phyloP scores from a whole-genome alignment of 2,329 filamentous ascomycete genomes.

The Xylariomycetidae sp. region DNA sequence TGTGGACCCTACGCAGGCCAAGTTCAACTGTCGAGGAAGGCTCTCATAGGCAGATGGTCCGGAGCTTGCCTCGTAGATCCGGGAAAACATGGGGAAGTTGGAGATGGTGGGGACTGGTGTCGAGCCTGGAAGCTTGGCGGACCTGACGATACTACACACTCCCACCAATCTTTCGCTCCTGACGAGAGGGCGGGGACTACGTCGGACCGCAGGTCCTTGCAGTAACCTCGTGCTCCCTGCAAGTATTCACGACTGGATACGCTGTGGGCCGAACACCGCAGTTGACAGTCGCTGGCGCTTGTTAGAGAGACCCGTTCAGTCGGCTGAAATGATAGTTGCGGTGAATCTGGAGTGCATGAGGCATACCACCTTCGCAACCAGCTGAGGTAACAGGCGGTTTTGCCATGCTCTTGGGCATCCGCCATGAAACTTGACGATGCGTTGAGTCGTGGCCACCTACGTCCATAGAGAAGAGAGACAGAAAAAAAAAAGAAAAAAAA shows the following conservation, averaged over 20 bases:
- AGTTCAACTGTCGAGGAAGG: conserved; percentile 14
- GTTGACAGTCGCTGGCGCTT: conserved; percentile 13
- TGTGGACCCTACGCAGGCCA: conserved; percentile 15
- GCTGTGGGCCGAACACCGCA: conserved; percentile 11
- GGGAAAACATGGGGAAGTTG: conserved; percentile 23
- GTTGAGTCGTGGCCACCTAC: too few relatives aligned
- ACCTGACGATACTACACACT: conserved; percentile 23
- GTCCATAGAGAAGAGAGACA: background rate
- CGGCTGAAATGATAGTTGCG: conserved; percentile 20
- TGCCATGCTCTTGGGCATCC: conserved; percentile 15
- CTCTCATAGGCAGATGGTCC: conserved; percentile 21
- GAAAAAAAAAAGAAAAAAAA: background rate
- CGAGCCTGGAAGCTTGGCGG: conserved; percentile 23
- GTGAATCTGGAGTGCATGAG: conserved; percentile 14
- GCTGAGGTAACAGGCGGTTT: conserved; percentile 10
- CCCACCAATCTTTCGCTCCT: conserved; percentile 18
- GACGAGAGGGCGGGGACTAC: conserved; percentile 18
- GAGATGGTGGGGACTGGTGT: conserved; percentile 22
- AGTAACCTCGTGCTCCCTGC: conserved; percentile 21
- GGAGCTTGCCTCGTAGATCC: conserved; percentile 25
- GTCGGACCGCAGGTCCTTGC: conserved; percentile 34
- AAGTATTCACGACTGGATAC: conserved; percentile 11
- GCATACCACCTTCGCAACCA: conserved; percentile 7
- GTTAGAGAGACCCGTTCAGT: conserved; percentile 10
- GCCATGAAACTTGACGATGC: conserved; percentile 8